These are phyloP conservation scores for Sphaerulina musiva DNA, from an alignment of 2,329 filamentous ascomycete genomes.

Conservation along the genomic window DNA sequence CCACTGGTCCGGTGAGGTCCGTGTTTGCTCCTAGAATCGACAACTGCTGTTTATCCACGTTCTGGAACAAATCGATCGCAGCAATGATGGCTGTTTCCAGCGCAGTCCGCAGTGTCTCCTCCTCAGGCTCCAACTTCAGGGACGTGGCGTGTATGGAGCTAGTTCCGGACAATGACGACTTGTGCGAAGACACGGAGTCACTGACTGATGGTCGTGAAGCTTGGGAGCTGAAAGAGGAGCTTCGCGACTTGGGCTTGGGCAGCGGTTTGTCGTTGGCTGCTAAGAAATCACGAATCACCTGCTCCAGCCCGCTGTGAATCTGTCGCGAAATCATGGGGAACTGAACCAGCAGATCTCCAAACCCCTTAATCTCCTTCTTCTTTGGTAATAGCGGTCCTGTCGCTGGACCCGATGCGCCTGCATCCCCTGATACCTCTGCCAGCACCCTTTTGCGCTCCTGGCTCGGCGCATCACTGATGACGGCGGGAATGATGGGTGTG, in stretches of 20 bases:
- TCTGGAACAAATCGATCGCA: constrained; percentile 92
- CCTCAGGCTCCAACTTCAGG: constrained; percentile 74
- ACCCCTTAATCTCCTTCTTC: constrained; percentile 88
- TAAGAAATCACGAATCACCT: constrained; percentile 82
- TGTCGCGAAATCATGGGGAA: constrained; percentile 95
- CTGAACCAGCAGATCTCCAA: constrained; percentile 79
- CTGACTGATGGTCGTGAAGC: constrained; percentile 31
- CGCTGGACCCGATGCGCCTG: constrained; percentile 13
- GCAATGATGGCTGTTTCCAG: constrained; percentile 87
- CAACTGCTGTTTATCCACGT: constrained; percentile 90
- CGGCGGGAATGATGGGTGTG: constrained; percentile 61
- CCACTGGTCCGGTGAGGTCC: constrained; percentile 81
- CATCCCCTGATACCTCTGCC: constrained; percentile 27
- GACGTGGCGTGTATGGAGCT: constrained; percentile 46
- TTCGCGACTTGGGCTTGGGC: constrained; percentile 42
- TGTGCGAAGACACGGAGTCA: constrained; percentile 32
- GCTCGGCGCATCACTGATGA: constrained; percentile 36
- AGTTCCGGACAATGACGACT: constrained; percentile 34
- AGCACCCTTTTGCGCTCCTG: constrained; percentile 30
- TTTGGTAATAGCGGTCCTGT: constrained; percentile 45
- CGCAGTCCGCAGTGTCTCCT: constrained; percentile 80
- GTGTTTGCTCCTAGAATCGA: constrained; percentile 88
- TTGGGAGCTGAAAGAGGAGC: constrained; percentile 34
- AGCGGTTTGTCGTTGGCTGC: constrained; percentile 78
- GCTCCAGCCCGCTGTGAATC: constrained; percentile 88